These are phyloP conservation scores for Sporothrix pseudoabietina DNA, from an alignment of 2,329 filamentous ascomycete species.

Conservation along the genomic window DNA sequence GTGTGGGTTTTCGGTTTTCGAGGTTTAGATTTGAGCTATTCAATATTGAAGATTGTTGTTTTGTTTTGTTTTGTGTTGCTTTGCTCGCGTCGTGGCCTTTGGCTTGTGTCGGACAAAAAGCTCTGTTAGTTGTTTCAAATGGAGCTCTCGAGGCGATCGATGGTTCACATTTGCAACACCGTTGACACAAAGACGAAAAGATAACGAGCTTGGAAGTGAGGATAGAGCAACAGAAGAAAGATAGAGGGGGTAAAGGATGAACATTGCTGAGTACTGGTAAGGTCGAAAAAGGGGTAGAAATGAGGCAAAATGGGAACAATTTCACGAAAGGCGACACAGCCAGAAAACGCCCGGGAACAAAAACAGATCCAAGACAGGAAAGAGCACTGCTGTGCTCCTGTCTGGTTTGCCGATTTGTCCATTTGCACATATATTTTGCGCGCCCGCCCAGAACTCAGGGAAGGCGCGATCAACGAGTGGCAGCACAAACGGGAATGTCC, in stretches of 20 bases:
- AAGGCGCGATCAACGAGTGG: conserved; percentile 22
- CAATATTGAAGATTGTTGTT: not conserved
- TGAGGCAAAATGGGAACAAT: conserved; percentile 10
- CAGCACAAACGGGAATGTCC: conserved; percentile 17
- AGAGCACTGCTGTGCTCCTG: conserved; percentile 1
- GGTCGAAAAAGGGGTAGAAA: conserved; percentile 9
- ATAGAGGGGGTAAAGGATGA: conserved; percentile 1
- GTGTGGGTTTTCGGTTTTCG: not conserved
- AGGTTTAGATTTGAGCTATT: not conserved
- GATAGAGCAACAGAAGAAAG: not conserved
- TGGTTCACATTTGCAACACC: not conserved
- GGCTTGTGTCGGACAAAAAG: not conserved
- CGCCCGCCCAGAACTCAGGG: not conserved
- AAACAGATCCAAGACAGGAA: conserved; percentile 19
- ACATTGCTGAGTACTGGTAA: not conserved
- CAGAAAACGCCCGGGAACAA: conserved; percentile 23
- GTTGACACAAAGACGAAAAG: not conserved
- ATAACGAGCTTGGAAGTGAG: not conserved
- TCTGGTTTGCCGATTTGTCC: not conserved
- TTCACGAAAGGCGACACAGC: conserved; percentile 18
- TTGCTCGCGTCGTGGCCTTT: not conserved
- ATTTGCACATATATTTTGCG: not conserved
- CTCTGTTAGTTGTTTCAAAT: not conserved
- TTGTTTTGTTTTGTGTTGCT: conserved; percentile 1
- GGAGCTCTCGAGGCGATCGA: not conserved